A percentile compares a stretch with the other conserved stretches of the same genome.
Conservation (phyloP, 768 basidiomycete species). For the Podaxis mareebaensis region DNA sequence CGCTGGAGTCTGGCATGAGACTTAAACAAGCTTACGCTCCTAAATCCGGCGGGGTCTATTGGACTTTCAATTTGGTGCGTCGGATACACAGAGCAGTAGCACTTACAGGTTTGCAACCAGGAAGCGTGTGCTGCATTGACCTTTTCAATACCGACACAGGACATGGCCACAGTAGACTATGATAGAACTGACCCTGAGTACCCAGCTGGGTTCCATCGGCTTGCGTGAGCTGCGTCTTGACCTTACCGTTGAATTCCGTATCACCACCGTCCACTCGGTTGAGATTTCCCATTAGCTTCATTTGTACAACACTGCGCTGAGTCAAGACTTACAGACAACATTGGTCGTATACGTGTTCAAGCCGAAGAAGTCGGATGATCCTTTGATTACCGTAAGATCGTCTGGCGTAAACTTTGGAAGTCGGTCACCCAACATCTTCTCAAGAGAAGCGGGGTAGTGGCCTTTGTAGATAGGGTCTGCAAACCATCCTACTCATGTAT, state of each 20-base stretch:
- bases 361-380: slow-evolving; percentile 68
- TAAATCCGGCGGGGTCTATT: slow-evolving; percentile 59
- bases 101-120: slow-evolving; percentile 55
- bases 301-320: neutral
- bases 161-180: neutral
- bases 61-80: neutral
- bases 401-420: slow-evolving; percentile 57
- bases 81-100: neutral
- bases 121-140: slow-evolving; percentile 50
- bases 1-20: neutral
- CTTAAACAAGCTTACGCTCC: slow-evolving; percentile 38
- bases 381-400: slow-evolving; percentile 55
- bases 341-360: slow-evolving; percentile 68
- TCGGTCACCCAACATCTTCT: slow-evolving; percentile 47
- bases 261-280: slow-evolving; percentile 50
- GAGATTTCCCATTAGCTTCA: neutral
- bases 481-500: slow-evolving; percentile 23
- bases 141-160: neutral
- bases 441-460: slow-evolving; percentile 56
- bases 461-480: slow-evolving; percentile 72
- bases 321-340: slow-evolving; percentile 47
- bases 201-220: slow-evolving; percentile 61
- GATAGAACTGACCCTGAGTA: slow-evolving; percentile 36
- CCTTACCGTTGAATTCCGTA: slow-evolving; percentile 57
- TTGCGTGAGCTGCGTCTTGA: slow-evolving; percentile 52